Evolutionary conservation across 2,329 filamentous ascomycete genomes (phyloP), one percentile per base, ranked within the genome.

Genomic region (Ophiostoma angusticollis): DNA sequence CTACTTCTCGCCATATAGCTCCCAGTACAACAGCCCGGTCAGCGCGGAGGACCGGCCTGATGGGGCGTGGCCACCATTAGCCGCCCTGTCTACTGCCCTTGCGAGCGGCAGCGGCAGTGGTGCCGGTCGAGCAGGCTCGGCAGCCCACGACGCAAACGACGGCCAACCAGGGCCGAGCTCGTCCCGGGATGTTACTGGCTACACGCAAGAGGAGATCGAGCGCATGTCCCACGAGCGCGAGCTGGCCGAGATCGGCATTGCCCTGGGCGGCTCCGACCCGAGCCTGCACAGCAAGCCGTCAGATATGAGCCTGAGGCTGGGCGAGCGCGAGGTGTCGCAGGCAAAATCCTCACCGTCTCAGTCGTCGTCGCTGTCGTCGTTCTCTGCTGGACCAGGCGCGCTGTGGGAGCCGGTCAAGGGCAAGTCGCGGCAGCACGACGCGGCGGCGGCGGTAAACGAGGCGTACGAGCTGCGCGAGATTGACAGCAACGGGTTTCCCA

Each of bases 1-100:
- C 6, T 73, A 76, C 54, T 66, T 74, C 46, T 75, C 71, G 4
- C 74, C 74, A 0, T 78, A 78, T 50, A 64, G 61, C 16, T 74
- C 71, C 29, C 69, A 74, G 43, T 77, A 67, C 55, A 72, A 61
- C 53, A 76, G 71, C 49, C 74, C 74, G 1, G 61, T 72, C 43
- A 70, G 61, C 38, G 65, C 58, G 0, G 56, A 54, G 1, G 65
- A 66, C 23, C 64, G 14, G 41, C 49, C 52, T 0, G 46, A 48
- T 9, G 52, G 54, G 46, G 48, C 54, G 13, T 67, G 63, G 64
- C 64, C 61, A 3, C 36, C 44, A 16, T 31, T 34, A 34, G 34
- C 39, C 6, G 11, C 34, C 22, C 35, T 44, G 38, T n/a, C 42
- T 3, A 22, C 9, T 12, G 41, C 41, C 31, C 43, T 35, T 17